Evolutionary conservation across 2,329 filamentous ascomycete genomes (phyloP).

Genomic region (Botrytis hyacinthi): DNA sequence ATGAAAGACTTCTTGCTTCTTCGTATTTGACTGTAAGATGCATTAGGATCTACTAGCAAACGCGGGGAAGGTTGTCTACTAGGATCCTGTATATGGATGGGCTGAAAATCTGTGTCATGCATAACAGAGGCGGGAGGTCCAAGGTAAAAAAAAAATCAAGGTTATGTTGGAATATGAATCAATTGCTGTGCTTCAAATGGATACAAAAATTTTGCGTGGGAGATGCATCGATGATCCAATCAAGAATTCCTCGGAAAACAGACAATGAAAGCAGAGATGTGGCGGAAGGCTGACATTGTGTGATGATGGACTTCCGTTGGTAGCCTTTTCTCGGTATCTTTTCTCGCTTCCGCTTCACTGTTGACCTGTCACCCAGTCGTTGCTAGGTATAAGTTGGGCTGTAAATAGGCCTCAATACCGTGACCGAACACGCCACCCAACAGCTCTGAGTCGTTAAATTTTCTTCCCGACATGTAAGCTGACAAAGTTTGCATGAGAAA

Average conservation of each 20-base stretch:
- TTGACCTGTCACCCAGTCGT: background rate
- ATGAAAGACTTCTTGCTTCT: background rate
- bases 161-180: conserved; percentile 11
- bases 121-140: conserved; percentile 13
- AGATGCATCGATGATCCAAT: conserved; percentile 12
- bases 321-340: background rate
- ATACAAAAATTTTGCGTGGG: background rate
- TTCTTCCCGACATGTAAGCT: conserved; percentile 7
- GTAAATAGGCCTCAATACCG: background rate
- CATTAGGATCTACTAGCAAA: conserved; percentile 8
- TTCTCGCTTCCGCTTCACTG: conserved; percentile 1
- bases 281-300: background rate
- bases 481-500: background rate
- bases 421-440: conserved; percentile 10
- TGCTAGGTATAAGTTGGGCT: background rate
- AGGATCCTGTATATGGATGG: background rate
- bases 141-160: conserved; percentile 6
- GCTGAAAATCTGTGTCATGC: conserved; percentile 14
- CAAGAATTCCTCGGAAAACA: background rate
- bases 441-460: background rate
- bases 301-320: background rate
- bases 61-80: conserved; percentile 16
- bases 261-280: background rate
- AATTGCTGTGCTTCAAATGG: background rate
- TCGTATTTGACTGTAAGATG: conserved; percentile 8